Base-by-base conservation (phyloP, 2,329 filamentous ascomycete species). In the Curvularia eragrostidis region DNA sequence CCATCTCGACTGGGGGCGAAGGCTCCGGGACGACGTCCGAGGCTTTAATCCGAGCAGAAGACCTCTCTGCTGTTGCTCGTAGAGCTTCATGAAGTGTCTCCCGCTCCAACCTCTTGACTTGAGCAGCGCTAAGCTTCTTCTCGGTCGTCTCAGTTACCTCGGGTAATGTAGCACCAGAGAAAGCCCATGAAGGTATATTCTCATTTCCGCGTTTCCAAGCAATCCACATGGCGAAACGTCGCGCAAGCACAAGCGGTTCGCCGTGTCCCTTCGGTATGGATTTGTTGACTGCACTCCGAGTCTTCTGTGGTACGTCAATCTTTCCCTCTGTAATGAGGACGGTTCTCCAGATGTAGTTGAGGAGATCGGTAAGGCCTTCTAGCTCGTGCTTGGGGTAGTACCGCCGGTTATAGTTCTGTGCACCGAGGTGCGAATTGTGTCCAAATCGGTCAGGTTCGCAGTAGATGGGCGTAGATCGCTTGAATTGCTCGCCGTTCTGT, bases 131-230 rank as follows among this genome's bases (percentile, higher is more conserved):
- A 5, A 85, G 74, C 66, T 85, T 86, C 75, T 85, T 86, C 51
- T 83, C 81, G 7, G 62, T 63, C 3, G 62, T 59, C 7, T 75
- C 71, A 18, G 59, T 50, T 12, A 61, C 43, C 50, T 76, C 83
- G 44, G 81, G 81, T 43, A 85, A 78, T 15, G 82, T 78, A 44
- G 81, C 81, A 63, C 87, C 84, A 1, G 84, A 84, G 54, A 84
- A 80, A 39, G 86, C 86, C 87, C 87, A 89, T 43, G 82, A 78
- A 28, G 86, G 85, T 47, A 87, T 84, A 55, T 78, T 78, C 62
- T 88, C 85, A 67, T 88, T 87, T 10, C 87, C 87, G 53, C 84
- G 83, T 71, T 89, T 89, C 87, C 87, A 89, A 3, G 87, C 85
- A 56, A 85, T 82, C 87, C 87, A 89, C 55, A 88, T 79, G 5